Evolutionary conservation across 108 stramenopile genomes (phyloP).

Genomic region (Skeletonema potamos): DNA sequence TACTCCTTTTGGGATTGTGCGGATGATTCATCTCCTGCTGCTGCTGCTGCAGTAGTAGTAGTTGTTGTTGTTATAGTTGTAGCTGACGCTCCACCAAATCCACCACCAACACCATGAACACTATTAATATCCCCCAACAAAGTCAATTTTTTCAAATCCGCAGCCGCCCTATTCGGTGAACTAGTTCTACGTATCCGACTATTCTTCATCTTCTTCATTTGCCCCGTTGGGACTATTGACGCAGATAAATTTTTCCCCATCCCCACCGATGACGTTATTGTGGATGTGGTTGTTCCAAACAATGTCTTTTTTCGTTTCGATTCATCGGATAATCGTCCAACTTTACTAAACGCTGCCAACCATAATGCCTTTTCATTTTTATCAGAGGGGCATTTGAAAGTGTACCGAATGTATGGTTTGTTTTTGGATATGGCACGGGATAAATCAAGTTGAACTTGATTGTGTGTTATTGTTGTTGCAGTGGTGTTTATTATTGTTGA

Average conservation of each 20-base stretch:
- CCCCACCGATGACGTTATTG: not conserved
- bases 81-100: not conserved
- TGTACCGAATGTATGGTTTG: not conserved
- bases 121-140: not conserved
- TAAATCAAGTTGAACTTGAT: conserved; percentile 5
- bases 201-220: no score
- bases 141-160: not conserved
- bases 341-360: conserved; percentile 2
- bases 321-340: not conserved
- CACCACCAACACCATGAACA: not conserved
- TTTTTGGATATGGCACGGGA: not conserved
- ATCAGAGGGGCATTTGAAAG: not conserved
- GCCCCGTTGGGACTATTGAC: not conserved
- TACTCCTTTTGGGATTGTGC: conserved; percentile 1
- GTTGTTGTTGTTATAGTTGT: no score
- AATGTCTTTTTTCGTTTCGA: not conserved
- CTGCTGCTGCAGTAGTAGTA: no score
- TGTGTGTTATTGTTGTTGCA: not conserved
- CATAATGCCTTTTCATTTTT: conserved; percentile 1
- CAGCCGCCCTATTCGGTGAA: not conserved
- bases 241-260: not conserved
- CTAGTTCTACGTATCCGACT: not conserved
- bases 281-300: not conserved
- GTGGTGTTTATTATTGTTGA: not conserved
- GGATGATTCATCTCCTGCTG: not conserved